A percentile compares a stretch with the other conserved stretches of the same genome.
Conservation (phyloP, 1,139 yeast genomes). For the Pichia norvegensis region DNA sequence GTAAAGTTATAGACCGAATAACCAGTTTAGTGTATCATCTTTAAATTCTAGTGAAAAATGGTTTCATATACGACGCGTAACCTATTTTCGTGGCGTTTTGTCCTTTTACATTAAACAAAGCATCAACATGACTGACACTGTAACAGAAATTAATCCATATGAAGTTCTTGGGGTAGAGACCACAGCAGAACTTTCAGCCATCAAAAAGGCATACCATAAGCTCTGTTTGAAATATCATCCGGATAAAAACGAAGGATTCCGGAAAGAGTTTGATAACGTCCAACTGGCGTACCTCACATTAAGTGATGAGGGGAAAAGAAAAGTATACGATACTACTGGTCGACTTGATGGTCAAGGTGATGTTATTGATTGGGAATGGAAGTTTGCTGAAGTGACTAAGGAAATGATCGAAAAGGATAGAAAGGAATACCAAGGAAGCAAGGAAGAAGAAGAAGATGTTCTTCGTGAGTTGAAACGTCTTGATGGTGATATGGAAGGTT, state of each 20-base stretch:
- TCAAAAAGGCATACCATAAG: conserved; percentile 66
- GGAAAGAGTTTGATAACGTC: conserved; percentile 49
- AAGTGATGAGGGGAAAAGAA: conserved; percentile 49
- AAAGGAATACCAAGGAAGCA: conserved; percentile 52
- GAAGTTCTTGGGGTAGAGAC: conserved; percentile 41
- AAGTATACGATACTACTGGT: conserved; percentile 63
- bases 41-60: background rate
- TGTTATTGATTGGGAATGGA: conserved; percentile 49
- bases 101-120: background rate
- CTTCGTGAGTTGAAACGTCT: conserved; percentile 48
- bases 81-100: background rate
- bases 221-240: conserved; percentile 71
- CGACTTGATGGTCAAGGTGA: conserved; percentile 28
- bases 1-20: background rate
- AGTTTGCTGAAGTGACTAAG: conserved; percentile 51
- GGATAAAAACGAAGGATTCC: conserved; percentile 45
- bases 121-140: background rate
- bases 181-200: conserved; percentile 42
- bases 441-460: conserved; percentile 63
- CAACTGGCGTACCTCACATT: conserved; percentile 72
- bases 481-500: conserved; percentile 60
- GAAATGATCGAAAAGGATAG: conserved; percentile 72
- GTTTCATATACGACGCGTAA: background rate
- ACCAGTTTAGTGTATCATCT: too few relatives aligned
- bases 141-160: conserved; percentile 43